Evolutionary conservation across 2,329 filamentous ascomycete species (phyloP).

Genomic region (Fusarium nematophilum): DNA sequence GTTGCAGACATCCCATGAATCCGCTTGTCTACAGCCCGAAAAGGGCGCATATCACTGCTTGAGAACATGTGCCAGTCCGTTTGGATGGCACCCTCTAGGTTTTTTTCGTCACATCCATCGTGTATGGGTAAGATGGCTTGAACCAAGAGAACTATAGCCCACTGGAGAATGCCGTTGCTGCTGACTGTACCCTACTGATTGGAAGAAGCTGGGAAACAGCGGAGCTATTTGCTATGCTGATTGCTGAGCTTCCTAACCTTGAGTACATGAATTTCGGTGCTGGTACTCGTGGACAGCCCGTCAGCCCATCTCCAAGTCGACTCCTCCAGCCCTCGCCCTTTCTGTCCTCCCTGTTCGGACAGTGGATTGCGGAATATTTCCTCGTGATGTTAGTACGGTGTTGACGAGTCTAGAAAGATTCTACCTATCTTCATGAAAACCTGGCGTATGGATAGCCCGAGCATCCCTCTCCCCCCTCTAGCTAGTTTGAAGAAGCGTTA

Average conservation of each 20-base stretch:
- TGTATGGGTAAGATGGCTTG: too few species aligned
- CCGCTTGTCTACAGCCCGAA: constrained; percentile 6
- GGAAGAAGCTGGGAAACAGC: background rate
- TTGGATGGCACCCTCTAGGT: too few species aligned
- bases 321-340: constrained; percentile 1
- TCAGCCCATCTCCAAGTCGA: background rate
- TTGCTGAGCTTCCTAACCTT: constrained; percentile 16
- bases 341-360: constrained; percentile 7
- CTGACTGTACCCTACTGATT: too few species aligned
- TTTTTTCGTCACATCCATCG: too few species aligned
- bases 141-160: too few species aligned
- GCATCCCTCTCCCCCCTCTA: too few species aligned
- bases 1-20: constrained; percentile 8
- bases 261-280: constrained; percentile 3
- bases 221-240: constrained; percentile 11
- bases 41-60: background rate
- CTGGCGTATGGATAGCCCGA: background rate
- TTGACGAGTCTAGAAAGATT: constrained; percentile 10
- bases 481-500: constrained; percentile 6
- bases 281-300: constrained; percentile 3
- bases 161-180: too few species aligned
- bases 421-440: constrained; percentile 2
- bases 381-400: background rate
- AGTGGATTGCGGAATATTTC: background rate
- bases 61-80: too few species aligned